Conservation (phyloP, 441 rosid genomes). For the Erodium chrysanthum region DNA sequence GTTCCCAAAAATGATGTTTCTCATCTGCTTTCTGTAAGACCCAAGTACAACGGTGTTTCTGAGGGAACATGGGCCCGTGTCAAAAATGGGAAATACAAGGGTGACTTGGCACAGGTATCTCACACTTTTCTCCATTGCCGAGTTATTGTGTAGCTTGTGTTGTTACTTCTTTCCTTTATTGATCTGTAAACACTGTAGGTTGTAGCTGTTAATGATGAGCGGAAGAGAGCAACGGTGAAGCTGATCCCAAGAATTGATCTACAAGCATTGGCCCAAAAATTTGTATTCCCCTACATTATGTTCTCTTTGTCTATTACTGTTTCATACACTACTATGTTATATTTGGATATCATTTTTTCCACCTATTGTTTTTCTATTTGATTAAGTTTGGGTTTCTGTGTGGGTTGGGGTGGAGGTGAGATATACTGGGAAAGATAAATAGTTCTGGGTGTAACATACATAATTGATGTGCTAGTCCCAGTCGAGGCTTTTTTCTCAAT, state of each 20-base stretch:
- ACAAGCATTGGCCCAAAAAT: conserved; percentile 63
- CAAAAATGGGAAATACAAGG: conserved; percentile 84
- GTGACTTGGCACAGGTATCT: conserved; percentile 77
- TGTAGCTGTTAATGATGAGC: conserved; percentile 58
- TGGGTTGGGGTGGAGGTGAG: neutral
- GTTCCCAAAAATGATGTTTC: conserved; percentile 57
- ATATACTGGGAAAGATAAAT: too few species aligned
- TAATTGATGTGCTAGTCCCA: too few species aligned
- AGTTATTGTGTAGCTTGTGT: conserved; percentile 16
- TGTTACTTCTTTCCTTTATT: conserved; percentile 7
- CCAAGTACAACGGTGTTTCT: conserved; percentile 35
- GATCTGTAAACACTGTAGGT: conserved; percentile 39
- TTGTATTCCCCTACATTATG: conserved; percentile 30
- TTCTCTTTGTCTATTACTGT: neutral
- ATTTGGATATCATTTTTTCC: neutral
- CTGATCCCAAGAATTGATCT: conserved; percentile 86
- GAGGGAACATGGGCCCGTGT: conserved; percentile 82
- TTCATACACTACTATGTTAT: neutral
- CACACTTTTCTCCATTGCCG: neutral
- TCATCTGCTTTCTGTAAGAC: conserved; percentile 47
- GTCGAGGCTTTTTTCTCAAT: too few species aligned
- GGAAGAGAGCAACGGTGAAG: conserved; percentile 64
- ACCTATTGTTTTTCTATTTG: neutral
- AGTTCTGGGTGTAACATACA: too few species aligned
- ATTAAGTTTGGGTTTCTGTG: neutral